Evolutionary conservation across 148 eudicot species (phyloP), one percentile per base, ranked within the genome.

Genomic region (Rhododendron vialii): DNA sequence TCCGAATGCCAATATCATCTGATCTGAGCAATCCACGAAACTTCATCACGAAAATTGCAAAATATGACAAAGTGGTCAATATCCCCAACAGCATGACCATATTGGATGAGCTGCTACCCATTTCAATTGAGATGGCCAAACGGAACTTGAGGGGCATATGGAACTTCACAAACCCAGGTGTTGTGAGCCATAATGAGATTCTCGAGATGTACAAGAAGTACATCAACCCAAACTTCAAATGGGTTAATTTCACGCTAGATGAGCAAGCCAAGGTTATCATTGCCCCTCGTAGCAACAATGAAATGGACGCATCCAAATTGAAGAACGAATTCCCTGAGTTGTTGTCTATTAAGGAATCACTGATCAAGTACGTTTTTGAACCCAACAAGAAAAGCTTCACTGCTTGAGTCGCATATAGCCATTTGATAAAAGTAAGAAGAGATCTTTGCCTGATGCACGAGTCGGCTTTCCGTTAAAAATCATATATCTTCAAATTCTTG

Each of bases 141-240:
- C 76, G 86, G 48, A 74, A 74, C 80, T 84, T 59, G 48, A 48
- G 50, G 30, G 86, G 86, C 26, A 74, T 74, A 84, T 84, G 86
- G 86, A 84, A 84, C 81, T 84, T 84, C 67, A 84, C 86, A 74
- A 84, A 84, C 69, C 86, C 86, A 20, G 86, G 86, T 51, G 86
- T 35, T 22, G 80, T 74, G 2, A 84, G 80, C 80, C 86, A 75
- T 13, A 73, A 84, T 1, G 86, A 84, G 41, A 84, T 84, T 74
- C 80, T 84, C 1, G 80, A 84, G 80, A 84, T 84, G 79, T 84
- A 84, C 79, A 75, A 74, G 80, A 53, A 74, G 33, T 84, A 74
- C 79, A 36, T 84, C 7, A 43, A 84, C 81, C 86, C 86, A 12
- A 74, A 84, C 53, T 84, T 84, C 81, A 48, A 71, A 18, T 84